phyloP scores from a whole-genome alignment of 495 filamentous ascomycete species.

The Lasiosphaeria hispida region DNA sequence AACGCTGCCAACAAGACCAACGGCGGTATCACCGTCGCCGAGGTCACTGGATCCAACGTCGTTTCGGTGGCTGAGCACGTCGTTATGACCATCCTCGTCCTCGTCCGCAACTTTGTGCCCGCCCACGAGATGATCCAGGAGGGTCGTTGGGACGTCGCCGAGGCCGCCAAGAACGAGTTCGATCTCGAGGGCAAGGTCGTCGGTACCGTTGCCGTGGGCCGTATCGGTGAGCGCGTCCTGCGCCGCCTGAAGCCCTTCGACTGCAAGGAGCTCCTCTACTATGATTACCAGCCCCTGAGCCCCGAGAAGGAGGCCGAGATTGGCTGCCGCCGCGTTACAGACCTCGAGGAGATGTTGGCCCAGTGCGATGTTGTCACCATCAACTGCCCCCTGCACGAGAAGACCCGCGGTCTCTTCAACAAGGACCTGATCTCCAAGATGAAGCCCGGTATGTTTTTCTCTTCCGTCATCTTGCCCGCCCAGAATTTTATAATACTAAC shows the following conservation, averaged over 20 bases:
- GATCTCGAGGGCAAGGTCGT: slow-evolving; percentile 97
- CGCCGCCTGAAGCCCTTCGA: slow-evolving; percentile 93
- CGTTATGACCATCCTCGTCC: slow-evolving; percentile 94
- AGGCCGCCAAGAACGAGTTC: slow-evolving; percentile 94
- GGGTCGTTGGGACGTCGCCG: slow-evolving; percentile 95
- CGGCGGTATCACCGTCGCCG: slow-evolving; percentile 93
- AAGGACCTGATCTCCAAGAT: slow-evolving; percentile 99
- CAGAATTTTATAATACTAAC: slow-evolving; percentile 22
- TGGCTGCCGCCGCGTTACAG: slow-evolving; percentile 83
- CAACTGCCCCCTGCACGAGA: slow-evolving; percentile 98
- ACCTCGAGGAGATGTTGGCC: slow-evolving; percentile 87
- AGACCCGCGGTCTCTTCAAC: slow-evolving; percentile 94
- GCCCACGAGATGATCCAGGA: slow-evolving; percentile 88
- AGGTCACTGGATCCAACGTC: slow-evolving; percentile 93
- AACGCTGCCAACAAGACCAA: slow-evolving; percentile 98
- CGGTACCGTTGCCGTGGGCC: slow-evolving; percentile 94
- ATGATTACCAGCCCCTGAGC: slow-evolving; percentile 92
- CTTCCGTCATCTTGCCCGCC: neutral
- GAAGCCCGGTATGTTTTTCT: slow-evolving; percentile 72
- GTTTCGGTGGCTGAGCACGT: slow-evolving; percentile 93
- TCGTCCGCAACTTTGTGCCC: slow-evolving; percentile 97
- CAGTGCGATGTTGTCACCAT: slow-evolving; percentile 99
- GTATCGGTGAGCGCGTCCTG: slow-evolving; percentile 97
- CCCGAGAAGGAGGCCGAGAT: slow-evolving; percentile 93
- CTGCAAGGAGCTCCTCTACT: slow-evolving; percentile 99